Conservation (phyloP, 2,329 filamentous ascomycete genomes). For the Hymenoscyphus infarciens region DNA sequence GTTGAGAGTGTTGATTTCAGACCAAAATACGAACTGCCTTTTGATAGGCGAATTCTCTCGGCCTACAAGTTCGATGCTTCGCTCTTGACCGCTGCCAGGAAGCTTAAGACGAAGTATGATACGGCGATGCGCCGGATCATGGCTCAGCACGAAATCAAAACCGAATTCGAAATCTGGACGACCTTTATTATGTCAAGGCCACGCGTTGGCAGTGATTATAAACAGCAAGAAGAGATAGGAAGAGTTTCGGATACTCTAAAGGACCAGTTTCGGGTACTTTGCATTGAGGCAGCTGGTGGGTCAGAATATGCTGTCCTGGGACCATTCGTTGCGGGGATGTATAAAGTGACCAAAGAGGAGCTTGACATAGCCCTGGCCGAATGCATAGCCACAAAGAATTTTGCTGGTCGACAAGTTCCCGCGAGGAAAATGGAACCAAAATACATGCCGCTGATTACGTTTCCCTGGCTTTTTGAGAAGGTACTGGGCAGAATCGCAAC, state of each 20-base stretch:
- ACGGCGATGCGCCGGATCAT: slow-evolving; percentile 72
- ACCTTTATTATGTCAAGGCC: slow-evolving; percentile 78
- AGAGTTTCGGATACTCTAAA: slow-evolving; percentile 63
- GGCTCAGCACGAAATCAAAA: slow-evolving; percentile 76
- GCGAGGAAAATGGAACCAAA: slow-evolving; percentile 40
- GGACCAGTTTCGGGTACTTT: slow-evolving; percentile 63
- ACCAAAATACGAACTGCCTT: slow-evolving; percentile 67
- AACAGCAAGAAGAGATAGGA: slow-evolving; percentile 79
- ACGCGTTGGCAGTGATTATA: slow-evolving; percentile 72
- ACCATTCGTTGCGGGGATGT: slow-evolving; percentile 82
- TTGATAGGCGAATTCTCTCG: slow-evolving; percentile 71
- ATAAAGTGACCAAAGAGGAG: slow-evolving; percentile 73
- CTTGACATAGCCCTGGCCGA: slow-evolving; percentile 56
- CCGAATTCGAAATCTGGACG: slow-evolving; percentile 90
- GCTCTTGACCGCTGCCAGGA: slow-evolving; percentile 54
- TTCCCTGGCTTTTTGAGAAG: slow-evolving; percentile 84
- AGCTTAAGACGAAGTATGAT: slow-evolving; percentile 77
- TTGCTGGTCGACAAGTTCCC: slow-evolving; percentile 38
- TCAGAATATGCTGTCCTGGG: slow-evolving; percentile 56
- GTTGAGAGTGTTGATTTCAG: slow-evolving; percentile 64
- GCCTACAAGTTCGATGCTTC: slow-evolving; percentile 54
- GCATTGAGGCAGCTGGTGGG: slow-evolving; percentile 61
- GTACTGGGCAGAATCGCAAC: slow-evolving; percentile 68
- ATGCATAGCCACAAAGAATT: slow-evolving; percentile 38
- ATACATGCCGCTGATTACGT: slow-evolving; percentile 79